Conservation (phyloP, 2,329 filamentous ascomycete species). For the Delphinella strobiligena region DNA sequence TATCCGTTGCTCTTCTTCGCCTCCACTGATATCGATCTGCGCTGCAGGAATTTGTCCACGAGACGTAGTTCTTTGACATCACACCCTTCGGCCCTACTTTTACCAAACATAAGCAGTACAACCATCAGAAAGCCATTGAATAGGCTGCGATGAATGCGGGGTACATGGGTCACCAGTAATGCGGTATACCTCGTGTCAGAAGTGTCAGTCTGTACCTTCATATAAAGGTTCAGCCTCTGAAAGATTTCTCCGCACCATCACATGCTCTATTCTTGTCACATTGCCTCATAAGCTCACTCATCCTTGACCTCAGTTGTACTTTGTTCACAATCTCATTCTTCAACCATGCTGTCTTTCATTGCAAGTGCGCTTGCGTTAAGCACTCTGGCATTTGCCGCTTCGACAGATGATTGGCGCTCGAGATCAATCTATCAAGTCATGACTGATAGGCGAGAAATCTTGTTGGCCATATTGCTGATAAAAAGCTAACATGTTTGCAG, state of each 20-base stretch:
- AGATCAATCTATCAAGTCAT: constrained; percentile 31
- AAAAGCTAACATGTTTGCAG: constrained; percentile 9
- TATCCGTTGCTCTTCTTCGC: no score
- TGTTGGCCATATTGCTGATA: background rate
- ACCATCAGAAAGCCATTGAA: background rate
- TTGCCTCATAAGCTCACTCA: background rate
- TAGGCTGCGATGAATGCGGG: background rate
- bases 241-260: no score
- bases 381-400: constrained; percentile 5
- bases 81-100: background rate
- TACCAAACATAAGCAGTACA: background rate
- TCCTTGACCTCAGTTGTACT: background rate
- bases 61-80: background rate
- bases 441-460: constrained; percentile 23
- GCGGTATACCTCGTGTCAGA: no score
- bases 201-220: no score
- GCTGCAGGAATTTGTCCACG: background rate
- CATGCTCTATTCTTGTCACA: background rate
- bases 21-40: no score
- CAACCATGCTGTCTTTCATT: background rate
- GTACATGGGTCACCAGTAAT: background rate
- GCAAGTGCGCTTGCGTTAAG: background rate
- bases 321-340: background rate
- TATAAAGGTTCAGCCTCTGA: no score
- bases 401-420: constrained; percentile 24